These are phyloP conservation scores for Leptomonas pyrrhocoris DNA, from an alignment of 208 protist species.

Conservation along the genomic window DNA sequence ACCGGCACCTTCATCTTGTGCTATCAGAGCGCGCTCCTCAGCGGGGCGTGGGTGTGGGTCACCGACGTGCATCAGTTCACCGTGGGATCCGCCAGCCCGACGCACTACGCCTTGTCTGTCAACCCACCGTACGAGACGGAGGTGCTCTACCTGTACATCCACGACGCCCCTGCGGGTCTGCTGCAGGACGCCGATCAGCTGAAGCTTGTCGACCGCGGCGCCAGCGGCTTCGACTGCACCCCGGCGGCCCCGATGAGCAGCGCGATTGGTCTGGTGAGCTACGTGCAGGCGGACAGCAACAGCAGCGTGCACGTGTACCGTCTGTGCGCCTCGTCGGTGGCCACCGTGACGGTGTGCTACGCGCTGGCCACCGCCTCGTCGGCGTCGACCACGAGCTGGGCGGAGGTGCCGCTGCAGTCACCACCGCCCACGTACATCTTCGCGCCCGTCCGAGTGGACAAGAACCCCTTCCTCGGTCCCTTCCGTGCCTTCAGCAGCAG, in stretches of 20 bases:
- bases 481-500: conserved; percentile 19
- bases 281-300: conserved; percentile 45
- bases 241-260: conserved; percentile 35
- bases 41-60: conserved; percentile 67
- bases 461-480: conserved; percentile 61
- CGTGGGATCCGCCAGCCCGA: conserved; percentile 69
- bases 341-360: conserved; percentile 80
- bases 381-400: conserved; percentile 44
- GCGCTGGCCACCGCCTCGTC: conserved; percentile 29
- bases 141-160: conserved; percentile 49
- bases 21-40: conserved; percentile 67
- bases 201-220: conserved; percentile 58
- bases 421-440: conserved; percentile 64
- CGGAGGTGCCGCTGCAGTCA: conserved; percentile 71
- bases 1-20: conserved; percentile 81
- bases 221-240: conserved; percentile 65
- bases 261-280: conserved; percentile 41
- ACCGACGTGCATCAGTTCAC: conserved; percentile 57
- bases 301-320: conserved; percentile 50
- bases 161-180: conserved; percentile 34
- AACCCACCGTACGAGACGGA: conserved; percentile 62
- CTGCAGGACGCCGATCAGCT: conserved; percentile 47
- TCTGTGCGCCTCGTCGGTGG: conserved; percentile 53
- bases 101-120: conserved; percentile 48
- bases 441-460: conserved; percentile 34